Conservation (phyloP, 768 basidiomycete species). For the Amanita rubescens region DNA sequence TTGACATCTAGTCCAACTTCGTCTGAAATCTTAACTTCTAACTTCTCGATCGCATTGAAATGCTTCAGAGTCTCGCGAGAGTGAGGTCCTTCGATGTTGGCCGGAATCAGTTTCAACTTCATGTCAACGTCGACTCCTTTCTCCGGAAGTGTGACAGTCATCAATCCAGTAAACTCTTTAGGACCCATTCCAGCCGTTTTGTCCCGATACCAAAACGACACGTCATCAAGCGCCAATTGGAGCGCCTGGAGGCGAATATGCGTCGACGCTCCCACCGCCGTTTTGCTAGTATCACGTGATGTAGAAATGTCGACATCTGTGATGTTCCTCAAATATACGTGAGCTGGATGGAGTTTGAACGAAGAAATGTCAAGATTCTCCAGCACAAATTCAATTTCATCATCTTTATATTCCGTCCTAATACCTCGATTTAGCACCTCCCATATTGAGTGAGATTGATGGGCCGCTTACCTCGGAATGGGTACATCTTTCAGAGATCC, state of each 20-base stretch:
- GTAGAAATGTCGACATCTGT: slow-evolving; percentile 46
- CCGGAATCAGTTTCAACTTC: slow-evolving; percentile 56
- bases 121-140: slow-evolving; percentile 66
- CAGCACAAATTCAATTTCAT: slow-evolving; percentile 63
- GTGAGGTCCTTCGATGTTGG: slow-evolving; percentile 30
- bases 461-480: slow-evolving; percentile 49
- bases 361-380: slow-evolving; percentile 69
- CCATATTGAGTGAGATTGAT: neutral
- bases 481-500: slow-evolving; percentile 51
- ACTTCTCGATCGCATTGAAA: slow-evolving; percentile 53
- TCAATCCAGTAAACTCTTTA: slow-evolving; percentile 51
- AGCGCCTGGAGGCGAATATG: slow-evolving; percentile 60
- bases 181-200: slow-evolving; percentile 46
- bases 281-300: slow-evolving; percentile 30
- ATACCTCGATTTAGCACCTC: neutral
- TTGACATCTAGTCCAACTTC: slow-evolving; percentile 47
- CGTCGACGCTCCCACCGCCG: slow-evolving; percentile 55
- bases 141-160: slow-evolving; percentile 54
- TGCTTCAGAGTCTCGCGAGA: slow-evolving; percentile 36
- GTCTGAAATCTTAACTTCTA: slow-evolving; percentile 47
- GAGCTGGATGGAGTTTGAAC: slow-evolving; percentile 59
- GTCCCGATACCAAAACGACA: slow-evolving; percentile 72
- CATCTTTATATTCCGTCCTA: slow-evolving; percentile 67
- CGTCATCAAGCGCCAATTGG: slow-evolving; percentile 52
- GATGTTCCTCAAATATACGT: slow-evolving; percentile 66